Evolutionary conservation across 139 green algal genomes (phyloP), one percentile per base, ranked within the genome.

Genomic region (Trebouxia sp.): DNA sequence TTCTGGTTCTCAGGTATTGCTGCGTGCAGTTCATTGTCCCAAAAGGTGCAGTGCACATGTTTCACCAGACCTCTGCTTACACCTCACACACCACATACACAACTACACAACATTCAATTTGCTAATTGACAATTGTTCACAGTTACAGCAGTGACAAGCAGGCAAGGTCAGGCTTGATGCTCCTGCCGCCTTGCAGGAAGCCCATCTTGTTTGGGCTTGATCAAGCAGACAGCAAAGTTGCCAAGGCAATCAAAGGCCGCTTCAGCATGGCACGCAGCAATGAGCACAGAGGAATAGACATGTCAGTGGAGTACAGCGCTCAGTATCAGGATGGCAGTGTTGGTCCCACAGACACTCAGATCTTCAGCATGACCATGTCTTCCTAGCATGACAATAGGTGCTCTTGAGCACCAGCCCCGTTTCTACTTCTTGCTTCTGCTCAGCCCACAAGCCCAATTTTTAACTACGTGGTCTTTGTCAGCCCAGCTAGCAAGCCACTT

Each of bases 241-340:
- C 45, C 22, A 56, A 47, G 3, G 75, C 65, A 6, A 66, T 97
- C 22, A 76, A 20, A 5, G 92, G 92, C 12, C 80, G 86, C 30
- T 50, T 98, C 38, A 95, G 90, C 85, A 92, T 97, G 85, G 87
- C 87, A 2, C 85, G 91, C 51, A 89, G 87, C 78, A 69, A 80
- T 50, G 79, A 84, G 78, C 90, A 95, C 83, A 85, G 94, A 51
- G 88, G 82, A 45, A 86, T 97, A 75, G 92, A 97, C 75, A 94
- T 98, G 66, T 87, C 85, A 22, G 70, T 94, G 65, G 82, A 90
- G 75, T 93, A 85, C 42, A 17, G 32, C 22, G 51, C 85, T 22
- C n/a, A 76, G 32, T 66, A 50, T 26, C 70, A 35, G 8, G 47
- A 89, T n/a, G 87, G 87, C 48, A 78, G 24, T 26, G 15, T 22